Evolutionary conservation across 345 rosid genomes (phyloP), one percentile per base, ranked within the genome.

Genomic region (Lepidium aucheri): DNA sequence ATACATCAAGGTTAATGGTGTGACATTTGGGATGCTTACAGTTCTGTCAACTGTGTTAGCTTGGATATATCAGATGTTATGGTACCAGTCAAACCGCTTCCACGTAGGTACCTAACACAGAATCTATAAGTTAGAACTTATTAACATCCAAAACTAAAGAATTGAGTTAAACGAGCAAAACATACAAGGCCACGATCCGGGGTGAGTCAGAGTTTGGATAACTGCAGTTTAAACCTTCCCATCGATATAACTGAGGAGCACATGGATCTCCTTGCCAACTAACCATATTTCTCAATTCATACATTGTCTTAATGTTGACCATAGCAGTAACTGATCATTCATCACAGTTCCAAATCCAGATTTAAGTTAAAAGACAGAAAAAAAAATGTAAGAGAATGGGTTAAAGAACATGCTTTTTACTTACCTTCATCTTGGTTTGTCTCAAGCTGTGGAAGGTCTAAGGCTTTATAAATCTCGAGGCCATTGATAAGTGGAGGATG

Each of bases 251-350:
- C 38, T 3, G 2, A 24, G 80, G 83, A 39, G 26, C 28, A 22
- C 83, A 78, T 43, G 86, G 84, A 80, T 84, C 88, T 63, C 88
- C 88, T 65, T 74, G 74, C 86, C 83, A 84, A 49, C 67, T 70
- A 26, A 41, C 5, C 4, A n/a, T 75, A 18, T 44, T 45, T 8
- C 9, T 68, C 41, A 81, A n/a, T 0, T 42, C 72, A 45, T 84
- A 84, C 0, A 56, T 40, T 5, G 66, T 58, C 74, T 83, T 81
- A 66, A 84, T 79, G 22, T 50, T 63, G 11, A 10, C n/a, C 16
- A 87, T 69, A 6, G 88, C 85, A 47, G 70, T 38, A 70, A 63
- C 93, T 74, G 32, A 55, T 14, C 44, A 49, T 18, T 33, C 50
- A 38, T 32, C 14, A 58, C 67, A 65, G 52, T 70, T 53, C 34